Evolutionary conservation across 2,329 filamentous ascomycete species (phyloP).

Genomic region (Lachnellula hyalina): DNA sequence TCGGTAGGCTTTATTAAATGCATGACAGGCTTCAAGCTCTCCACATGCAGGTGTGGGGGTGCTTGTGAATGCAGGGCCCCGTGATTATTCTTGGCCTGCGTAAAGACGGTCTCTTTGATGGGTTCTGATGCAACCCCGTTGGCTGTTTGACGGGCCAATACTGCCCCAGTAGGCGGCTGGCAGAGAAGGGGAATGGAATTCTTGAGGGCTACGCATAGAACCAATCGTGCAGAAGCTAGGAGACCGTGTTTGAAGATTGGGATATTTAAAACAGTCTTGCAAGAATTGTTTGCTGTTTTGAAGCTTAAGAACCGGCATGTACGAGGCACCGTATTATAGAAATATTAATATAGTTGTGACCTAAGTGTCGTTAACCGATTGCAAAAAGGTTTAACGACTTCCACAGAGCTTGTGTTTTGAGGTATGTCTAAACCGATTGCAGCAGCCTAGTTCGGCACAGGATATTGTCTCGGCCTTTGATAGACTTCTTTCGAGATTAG

Average conservation of each 20-base stretch:
- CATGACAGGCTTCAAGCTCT: slow-evolving; percentile 16
- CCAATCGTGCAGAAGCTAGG: slow-evolving; percentile 6
- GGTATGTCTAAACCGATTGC: too few relatives aligned
- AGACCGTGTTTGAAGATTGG: not conserved
- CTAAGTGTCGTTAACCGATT: too few relatives aligned
- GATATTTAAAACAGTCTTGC: not conserved
- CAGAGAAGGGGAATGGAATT: slow-evolving; percentile 17
- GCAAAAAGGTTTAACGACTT: too few relatives aligned
- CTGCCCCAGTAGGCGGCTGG: slow-evolving; percentile 9
- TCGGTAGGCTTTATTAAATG: slow-evolving; percentile 9
- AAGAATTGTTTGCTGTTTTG: slow-evolving; percentile 17
- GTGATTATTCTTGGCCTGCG: slow-evolving; percentile 7
- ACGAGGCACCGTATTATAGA: too few relatives aligned
- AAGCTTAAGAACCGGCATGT: slow-evolving; percentile 10
- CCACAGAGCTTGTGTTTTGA: too few relatives aligned
- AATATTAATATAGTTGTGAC: too few relatives aligned
- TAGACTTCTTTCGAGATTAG: not conserved
- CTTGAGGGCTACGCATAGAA: slow-evolving; percentile 8
- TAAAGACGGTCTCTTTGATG: slow-evolving; percentile 1
- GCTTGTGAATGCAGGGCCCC: slow-evolving; percentile 18
- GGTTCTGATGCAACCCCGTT: not conserved
- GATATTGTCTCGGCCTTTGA: too few relatives aligned
- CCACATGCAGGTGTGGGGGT: slow-evolving; percentile 8
- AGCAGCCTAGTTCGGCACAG: too few relatives aligned
- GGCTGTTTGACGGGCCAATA: not conserved